Evolutionary conservation across 768 basidiomycete genomes (phyloP).

Genomic region (Boletus rubroflammeus): DNA sequence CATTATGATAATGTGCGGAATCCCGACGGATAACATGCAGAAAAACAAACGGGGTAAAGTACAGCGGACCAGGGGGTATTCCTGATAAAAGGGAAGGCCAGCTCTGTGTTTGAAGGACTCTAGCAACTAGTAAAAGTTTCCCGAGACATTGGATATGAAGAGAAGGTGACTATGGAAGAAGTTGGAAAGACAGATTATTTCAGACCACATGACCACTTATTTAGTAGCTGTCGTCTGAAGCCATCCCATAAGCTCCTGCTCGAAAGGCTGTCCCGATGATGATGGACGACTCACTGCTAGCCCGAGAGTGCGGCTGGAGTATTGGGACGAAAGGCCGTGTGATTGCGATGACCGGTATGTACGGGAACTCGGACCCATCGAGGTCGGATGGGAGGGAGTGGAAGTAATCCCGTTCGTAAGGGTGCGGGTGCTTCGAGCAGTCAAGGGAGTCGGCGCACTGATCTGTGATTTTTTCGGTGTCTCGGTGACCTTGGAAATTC

Average conservation of each 20-base stretch:
- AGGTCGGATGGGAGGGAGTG: slow-evolving; percentile 58
- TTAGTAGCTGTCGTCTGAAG: slow-evolving; percentile 37
- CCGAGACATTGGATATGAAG: slow-evolving; percentile 9
- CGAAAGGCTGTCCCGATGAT: slow-evolving; percentile 34
- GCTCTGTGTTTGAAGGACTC: slow-evolving; percentile 31
- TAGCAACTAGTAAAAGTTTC: slow-evolving; percentile 28
- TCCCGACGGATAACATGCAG: slow-evolving; percentile 37
- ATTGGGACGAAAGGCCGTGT: slow-evolving; percentile 68
- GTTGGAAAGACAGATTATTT: slow-evolving; percentile 5
- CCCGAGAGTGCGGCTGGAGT: slow-evolving; percentile 73
- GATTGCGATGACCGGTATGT: slow-evolving; percentile 68
- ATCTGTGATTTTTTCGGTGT: slow-evolving; percentile 90
- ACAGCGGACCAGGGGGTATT: slow-evolving; percentile 43
- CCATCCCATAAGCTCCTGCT: slow-evolving; percentile 36
- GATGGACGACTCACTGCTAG: slow-evolving; percentile 54
- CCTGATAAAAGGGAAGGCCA: slow-evolving; percentile 32
- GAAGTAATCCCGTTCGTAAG: slow-evolving; percentile 46
- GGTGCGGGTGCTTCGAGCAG: slow-evolving; percentile 68
- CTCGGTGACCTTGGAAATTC: slow-evolving; percentile 54
- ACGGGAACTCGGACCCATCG: slow-evolving; percentile 57
- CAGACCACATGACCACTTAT: slow-evolving; percentile 16
- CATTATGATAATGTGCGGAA: slow-evolving; percentile 37
- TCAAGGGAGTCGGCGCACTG: slow-evolving; percentile 82
- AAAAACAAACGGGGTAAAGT: slow-evolving; percentile 37
- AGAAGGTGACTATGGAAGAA: slow-evolving; percentile 1